Evolutionary conservation across 2,329 filamentous ascomycete genomes (phyloP), one percentile per base, ranked within the genome.

Genomic region (Cercospora canescens): DNA sequence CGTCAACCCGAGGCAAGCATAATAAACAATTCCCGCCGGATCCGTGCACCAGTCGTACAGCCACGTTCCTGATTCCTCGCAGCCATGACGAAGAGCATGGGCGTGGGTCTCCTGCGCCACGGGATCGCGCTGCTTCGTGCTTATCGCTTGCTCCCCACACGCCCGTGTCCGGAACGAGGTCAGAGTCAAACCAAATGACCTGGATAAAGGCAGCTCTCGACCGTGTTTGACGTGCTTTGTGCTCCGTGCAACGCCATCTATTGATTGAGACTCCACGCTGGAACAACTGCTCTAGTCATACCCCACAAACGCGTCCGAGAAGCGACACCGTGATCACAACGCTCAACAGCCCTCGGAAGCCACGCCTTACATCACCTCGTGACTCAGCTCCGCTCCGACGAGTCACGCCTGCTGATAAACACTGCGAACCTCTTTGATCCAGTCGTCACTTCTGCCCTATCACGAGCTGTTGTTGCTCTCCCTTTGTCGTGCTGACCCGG

Each of bases 181-280:
- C 16, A 54, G 59, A 60, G 60, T 35, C 35, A 52, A 48, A 48
- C 24, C 64, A 32, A 52, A 56, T 60, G 62, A 63, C 58, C 64
- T 65, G 68, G 45, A 70, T 56, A 21, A 67, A 68, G 63, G 48
- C 54, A 39, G 55, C 58, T 63, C 48, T 62, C 56, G 45, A 60
- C 37, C 52, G 41, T 62, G 28, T 60, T 67, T 67, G 67, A 69
- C 69, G 64, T 70, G 67, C 67, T 67, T 66, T 67, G 63, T 70
- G 64, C 62, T 63, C 60, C 32, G 54, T 60, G 55, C 60, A 62
- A 67, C 68, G 41, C 39, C 50, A 28, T 65, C 30, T 21, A 63
- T 50, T 63, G 52, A 62, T 62, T 63, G 58, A 45, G 37, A 45
- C 50, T 35, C 28, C n/a, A n/a, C n/a, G n/a, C n/a, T n/a, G n/a